Conservation (phyloP, 2,329 filamentous ascomycete species). For the Trichoderma koningii region DNA sequence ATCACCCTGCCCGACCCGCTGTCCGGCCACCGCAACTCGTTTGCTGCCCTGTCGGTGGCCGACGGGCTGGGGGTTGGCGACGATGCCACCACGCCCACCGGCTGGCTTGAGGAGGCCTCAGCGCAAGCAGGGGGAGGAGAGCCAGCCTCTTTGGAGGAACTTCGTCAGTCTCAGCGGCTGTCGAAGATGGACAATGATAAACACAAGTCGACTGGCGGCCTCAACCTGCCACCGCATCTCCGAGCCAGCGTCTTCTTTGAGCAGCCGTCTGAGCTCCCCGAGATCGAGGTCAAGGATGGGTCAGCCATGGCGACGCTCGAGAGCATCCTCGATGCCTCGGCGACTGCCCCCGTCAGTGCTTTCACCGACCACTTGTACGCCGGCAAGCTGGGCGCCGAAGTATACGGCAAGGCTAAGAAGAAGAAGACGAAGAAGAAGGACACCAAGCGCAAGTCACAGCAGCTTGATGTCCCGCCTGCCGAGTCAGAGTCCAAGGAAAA, state of each 20-base stretch:
- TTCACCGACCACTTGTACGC: slow-evolving; percentile 89
- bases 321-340: slow-evolving; percentile 87
- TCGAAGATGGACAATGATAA: slow-evolving; percentile 38
- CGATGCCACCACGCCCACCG: slow-evolving; percentile 10
- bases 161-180: slow-evolving; percentile 41
- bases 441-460: slow-evolving; percentile 14
- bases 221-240: slow-evolving; percentile 72
- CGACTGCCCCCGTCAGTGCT: slow-evolving; percentile 81
- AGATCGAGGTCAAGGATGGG: slow-evolving; percentile 66
- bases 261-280: slow-evolving; percentile 54
- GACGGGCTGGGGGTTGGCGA: slow-evolving; percentile 30
- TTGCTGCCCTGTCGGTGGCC: slow-evolving; percentile 39
- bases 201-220: slow-evolving; percentile 38
- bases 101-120: slow-evolving; percentile 13
- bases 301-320: slow-evolving; percentile 90
- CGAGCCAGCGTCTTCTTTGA: slow-evolving; percentile 94
- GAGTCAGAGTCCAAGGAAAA: slow-evolving; percentile 47
- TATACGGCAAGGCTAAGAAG: slow-evolving; percentile 67
- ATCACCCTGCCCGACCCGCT: slow-evolving; percentile 53
- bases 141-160: slow-evolving; percentile 30
- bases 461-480: slow-evolving; percentile 30
- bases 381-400: slow-evolving; percentile 71
- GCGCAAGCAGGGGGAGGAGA: slow-evolving; percentile 30
- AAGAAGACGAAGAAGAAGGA: slow-evolving; percentile 54
- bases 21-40: slow-evolving; percentile 42